A percentile compares a stretch with the other conserved stretches of the same genome.
These are phyloP conservation scores for Alternaria infectoria DNA, from an alignment of 2,329 filamentous ascomycete species.

Conservation along the genomic window DNA sequence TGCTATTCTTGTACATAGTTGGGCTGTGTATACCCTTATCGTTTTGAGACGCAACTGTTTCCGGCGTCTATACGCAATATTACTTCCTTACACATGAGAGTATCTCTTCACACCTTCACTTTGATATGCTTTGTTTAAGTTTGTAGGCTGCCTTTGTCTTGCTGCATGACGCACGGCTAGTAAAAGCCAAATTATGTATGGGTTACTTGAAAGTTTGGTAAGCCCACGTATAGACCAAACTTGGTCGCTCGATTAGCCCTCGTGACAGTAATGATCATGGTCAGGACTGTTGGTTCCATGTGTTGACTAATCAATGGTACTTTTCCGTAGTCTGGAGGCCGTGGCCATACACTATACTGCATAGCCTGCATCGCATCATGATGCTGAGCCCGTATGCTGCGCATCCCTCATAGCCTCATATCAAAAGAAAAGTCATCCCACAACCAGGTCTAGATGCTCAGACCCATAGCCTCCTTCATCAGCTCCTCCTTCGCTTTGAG, in stretches of 20 bases:
- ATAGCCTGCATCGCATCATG: background rate
- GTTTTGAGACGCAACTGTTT: background rate
- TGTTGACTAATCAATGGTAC: background rate
- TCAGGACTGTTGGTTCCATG: background rate
- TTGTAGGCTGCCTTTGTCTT: background rate
- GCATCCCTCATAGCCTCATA: background rate
- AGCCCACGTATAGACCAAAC: background rate
- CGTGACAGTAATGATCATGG: background rate
- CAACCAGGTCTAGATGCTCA: slow-evolving; percentile 17
- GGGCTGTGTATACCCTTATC: slow-evolving; percentile 23
- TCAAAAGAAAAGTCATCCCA: background rate
- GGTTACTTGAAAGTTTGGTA: background rate
- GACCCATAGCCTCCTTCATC: slow-evolving; percentile 26
- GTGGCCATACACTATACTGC: background rate
- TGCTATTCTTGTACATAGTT: slow-evolving; percentile 21
- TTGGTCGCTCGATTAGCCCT: background rate
- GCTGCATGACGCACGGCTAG: background rate
- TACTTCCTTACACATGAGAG: background rate
- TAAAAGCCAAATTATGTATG: background rate
- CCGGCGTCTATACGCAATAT: background rate
- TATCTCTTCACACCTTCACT: background rate
- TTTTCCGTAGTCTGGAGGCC: background rate
- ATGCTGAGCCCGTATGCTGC: background rate
- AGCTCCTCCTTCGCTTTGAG: slow-evolving; percentile 10
- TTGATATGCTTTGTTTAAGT: background rate